These are phyloP conservation scores for Phyllosticta citribraziliensis DNA, from an alignment of 2,329 filamentous ascomycete genomes.

Conservation along the genomic window DNA sequence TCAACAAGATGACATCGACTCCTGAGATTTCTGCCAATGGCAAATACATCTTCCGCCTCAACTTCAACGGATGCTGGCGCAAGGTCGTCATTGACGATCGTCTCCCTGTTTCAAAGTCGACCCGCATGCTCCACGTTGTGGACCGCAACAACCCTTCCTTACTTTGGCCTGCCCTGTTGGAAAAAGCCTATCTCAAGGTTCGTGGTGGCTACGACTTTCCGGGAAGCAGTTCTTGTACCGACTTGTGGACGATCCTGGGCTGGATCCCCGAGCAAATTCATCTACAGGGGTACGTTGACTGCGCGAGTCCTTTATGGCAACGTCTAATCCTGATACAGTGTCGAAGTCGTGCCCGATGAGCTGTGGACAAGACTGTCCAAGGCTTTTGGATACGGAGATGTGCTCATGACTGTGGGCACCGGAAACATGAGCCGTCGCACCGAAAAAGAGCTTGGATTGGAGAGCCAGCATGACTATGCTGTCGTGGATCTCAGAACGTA, in stretches of 20 bases:
- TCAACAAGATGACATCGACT: constrained; percentile 44
- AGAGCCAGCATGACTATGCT: constrained; percentile 88
- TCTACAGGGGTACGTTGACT: constrained; percentile 53
- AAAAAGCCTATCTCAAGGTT: constrained; percentile 94
- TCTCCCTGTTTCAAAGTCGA: constrained; percentile 65
- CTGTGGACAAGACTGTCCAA: constrained; percentile 70
- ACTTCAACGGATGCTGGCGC: constrained; percentile 91
- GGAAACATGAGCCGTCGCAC: constrained; percentile 69
- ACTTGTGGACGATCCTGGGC: constrained; percentile 83
- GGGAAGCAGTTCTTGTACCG: constrained; percentile 92
- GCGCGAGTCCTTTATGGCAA: not conserved
- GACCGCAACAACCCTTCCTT: constrained; percentile 73
- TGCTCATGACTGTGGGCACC: constrained; percentile 83
- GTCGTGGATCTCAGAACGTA: constrained; percentile 68
- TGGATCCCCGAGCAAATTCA: constrained; percentile 98
- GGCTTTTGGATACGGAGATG: constrained; percentile 67
- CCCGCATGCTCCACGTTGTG: constrained; percentile 73
- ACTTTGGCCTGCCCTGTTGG: constrained; percentile 83
- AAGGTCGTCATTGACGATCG: constrained; percentile 83
- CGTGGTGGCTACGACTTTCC: constrained; percentile 96
- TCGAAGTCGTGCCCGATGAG: constrained; percentile 60
- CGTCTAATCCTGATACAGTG: not conserved
- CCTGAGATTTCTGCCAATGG: constrained; percentile 66
- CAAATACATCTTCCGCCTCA: constrained; percentile 83
- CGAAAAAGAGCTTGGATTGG: constrained; percentile 70